Percentiles rank a stretch among this genome's conserved stretches.
These are phyloP conservation scores for Phialophora verrucosa DNA, from an alignment of 2,329 filamentous ascomycete species.

Conservation along the genomic window DNA sequence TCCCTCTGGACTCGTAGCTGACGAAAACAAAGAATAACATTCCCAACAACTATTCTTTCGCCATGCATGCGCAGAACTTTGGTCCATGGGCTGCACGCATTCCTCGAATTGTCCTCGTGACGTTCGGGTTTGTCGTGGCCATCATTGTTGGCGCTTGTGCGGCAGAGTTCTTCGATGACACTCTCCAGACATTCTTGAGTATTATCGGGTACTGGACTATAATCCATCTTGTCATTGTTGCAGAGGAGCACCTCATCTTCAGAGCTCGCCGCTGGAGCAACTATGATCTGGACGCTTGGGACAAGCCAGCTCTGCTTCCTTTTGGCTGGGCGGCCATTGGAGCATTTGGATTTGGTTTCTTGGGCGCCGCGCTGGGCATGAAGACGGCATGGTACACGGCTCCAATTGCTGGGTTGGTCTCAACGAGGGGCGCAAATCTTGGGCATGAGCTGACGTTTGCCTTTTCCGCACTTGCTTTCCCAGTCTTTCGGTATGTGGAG, in stretches of 20 bases:
- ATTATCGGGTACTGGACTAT: constrained; percentile 19
- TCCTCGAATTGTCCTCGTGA: constrained; percentile 13
- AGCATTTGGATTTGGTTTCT: constrained; percentile 14
- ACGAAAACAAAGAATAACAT: constrained; percentile 14
- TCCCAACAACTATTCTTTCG: constrained; percentile 19
- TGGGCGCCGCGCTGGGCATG: constrained; percentile 17
- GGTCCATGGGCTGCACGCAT: constrained; percentile 18
- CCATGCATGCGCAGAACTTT: constrained; percentile 21
- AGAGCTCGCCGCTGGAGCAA: constrained; percentile 12
- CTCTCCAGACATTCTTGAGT: constrained; percentile 18
- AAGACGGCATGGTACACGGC: constrained; percentile 15
- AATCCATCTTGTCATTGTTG: constrained; percentile 13
- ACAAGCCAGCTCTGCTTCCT: constrained; percentile 15
- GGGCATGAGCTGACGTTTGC: constrained; percentile 20
- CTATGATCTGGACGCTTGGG: constrained; percentile 15
- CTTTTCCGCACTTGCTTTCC: constrained; percentile 14
- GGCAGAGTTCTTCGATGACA: constrained; percentile 17
- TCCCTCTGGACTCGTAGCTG: background rate
- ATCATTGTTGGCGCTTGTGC: constrained; percentile 16
- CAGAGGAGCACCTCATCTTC: constrained; percentile 18
- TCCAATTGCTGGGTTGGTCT: constrained; percentile 4
- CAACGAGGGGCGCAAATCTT: constrained; percentile 5
- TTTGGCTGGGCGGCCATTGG: constrained; percentile 19
- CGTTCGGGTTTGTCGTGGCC: constrained; percentile 11
- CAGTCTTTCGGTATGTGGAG: constrained; percentile 14